Conservation (phyloP, 1,284 basidiomycete species). For the Ustilago crameri region DNA sequence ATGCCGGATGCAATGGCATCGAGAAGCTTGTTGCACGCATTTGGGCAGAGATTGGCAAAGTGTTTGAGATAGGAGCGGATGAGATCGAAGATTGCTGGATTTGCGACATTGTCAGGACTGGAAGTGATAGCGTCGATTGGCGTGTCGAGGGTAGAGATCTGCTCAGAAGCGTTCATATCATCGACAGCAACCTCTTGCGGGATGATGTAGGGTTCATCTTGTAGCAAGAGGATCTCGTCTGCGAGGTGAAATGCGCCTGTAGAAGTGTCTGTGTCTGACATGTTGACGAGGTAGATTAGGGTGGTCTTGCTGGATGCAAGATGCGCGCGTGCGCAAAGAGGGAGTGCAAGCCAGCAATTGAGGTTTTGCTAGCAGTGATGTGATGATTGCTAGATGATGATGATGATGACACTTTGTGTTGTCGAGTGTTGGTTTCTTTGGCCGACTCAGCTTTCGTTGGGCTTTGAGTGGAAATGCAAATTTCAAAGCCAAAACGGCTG, state of each 20-base stretch:
- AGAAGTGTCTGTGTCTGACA: slow-evolving; percentile 21
- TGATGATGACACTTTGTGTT: background rate
- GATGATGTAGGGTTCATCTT: slow-evolving; percentile 61
- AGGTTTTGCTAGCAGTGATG: too few relatives aligned
- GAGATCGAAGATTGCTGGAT: slow-evolving; percentile 43
- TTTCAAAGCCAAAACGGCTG: too few relatives aligned
- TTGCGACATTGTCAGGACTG: slow-evolving; percentile 47
- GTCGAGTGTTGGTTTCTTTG: background rate
- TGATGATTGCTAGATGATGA: too few relatives aligned
- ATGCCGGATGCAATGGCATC: slow-evolving; percentile 59
- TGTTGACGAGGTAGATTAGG: slow-evolving; percentile 8
- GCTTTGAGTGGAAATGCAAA: too few relatives aligned
- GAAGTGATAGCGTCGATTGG: slow-evolving; percentile 56
- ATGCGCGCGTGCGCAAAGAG: background rate
- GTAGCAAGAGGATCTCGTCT: slow-evolving; percentile 58
- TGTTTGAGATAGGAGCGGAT: slow-evolving; percentile 63
- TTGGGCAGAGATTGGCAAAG: slow-evolving; percentile 46
- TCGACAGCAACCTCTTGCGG: slow-evolving; percentile 57
- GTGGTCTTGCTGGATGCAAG: background rate
- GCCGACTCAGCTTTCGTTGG: too few relatives aligned
- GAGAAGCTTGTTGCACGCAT: slow-evolving; percentile 57
- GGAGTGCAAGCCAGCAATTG: background rate
- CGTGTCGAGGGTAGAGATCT: slow-evolving; percentile 47
- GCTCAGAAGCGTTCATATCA: slow-evolving; percentile 44
- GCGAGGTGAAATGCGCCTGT: slow-evolving; percentile 51